phyloP scores from a whole-genome alignment of 2,329 filamentous ascomycete genomes.

The Cercospora beticola region DNA sequence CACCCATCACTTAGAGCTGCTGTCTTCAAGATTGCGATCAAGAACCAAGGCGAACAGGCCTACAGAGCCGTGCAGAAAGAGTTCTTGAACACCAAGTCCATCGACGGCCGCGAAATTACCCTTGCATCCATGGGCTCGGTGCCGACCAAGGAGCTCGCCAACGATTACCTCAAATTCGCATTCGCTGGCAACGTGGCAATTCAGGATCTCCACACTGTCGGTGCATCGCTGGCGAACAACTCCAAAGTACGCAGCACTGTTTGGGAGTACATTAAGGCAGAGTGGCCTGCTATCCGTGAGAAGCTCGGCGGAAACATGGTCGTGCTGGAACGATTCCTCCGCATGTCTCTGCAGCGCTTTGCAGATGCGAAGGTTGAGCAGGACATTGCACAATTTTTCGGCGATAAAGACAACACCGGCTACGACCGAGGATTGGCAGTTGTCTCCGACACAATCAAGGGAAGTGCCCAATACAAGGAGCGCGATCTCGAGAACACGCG shows the following conservation, averaged over 20 bases:
- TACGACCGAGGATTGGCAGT: slow-evolving; percentile 86
- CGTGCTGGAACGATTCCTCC: slow-evolving; percentile 84
- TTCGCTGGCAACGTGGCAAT: slow-evolving; percentile 81
- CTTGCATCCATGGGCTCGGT: slow-evolving; percentile 74
- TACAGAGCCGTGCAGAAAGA: slow-evolving; percentile 78
- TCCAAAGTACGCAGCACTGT: slow-evolving; percentile 68
- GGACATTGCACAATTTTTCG: slow-evolving; percentile 84
- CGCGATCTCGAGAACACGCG: slow-evolving; percentile 71
- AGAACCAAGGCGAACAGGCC: slow-evolving; percentile 68
- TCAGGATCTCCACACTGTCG: slow-evolving; percentile 84
- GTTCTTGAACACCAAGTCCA: slow-evolving; percentile 75
- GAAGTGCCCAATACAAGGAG: slow-evolving; percentile 76
- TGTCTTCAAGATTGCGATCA: slow-evolving; percentile 77
- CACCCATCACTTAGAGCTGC: slow-evolving; percentile 78
- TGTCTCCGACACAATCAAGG: slow-evolving; percentile 80
- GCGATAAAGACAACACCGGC: slow-evolving; percentile 76
- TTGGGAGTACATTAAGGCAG: slow-evolving; percentile 81
- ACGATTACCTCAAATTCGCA: slow-evolving; percentile 67
- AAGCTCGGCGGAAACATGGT: slow-evolving; percentile 80
- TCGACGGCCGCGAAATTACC: slow-evolving; percentile 88
- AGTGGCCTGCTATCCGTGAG: slow-evolving; percentile 73
- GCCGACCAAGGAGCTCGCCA: slow-evolving; percentile 66
- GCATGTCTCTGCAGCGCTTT: slow-evolving; percentile 75
- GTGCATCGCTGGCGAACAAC: slow-evolving; percentile 71
- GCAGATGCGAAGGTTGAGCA: slow-evolving; percentile 66